Evolutionary conservation across 352 stramenopile species (phyloP), one percentile per base, ranked within the genome.

Genomic region (Globisporangium mamillatum): DNA sequence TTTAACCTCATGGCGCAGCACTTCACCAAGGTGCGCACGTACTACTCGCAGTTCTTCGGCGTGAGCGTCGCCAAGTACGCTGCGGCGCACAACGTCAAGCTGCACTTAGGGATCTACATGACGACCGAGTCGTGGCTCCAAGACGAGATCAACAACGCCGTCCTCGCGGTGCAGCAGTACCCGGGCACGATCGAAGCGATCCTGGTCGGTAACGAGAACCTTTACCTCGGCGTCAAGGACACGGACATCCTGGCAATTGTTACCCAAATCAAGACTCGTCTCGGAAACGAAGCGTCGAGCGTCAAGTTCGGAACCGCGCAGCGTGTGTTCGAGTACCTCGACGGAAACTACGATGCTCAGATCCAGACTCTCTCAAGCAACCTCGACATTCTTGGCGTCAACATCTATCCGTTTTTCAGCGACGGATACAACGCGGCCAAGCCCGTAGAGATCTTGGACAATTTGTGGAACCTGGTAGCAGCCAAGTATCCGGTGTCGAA

Each of bases 171-270:
- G 7, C 22, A 71, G 24, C 60, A 68, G 20, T 70, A 79, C 58
- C 72, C 75, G 6, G 65, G 66, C 32, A 75, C 69, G 1, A 66
- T 79, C 32, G 54, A 75, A 53, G 70, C 70, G 24, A 72, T 81
- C 63, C 53, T 79, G 8, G 64, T 81, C 25, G 72, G 75, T 48
- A 81, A 77, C 34, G 75, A 79, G 54, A 77, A 80, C 67, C 61
- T 82, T 4, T 52, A 66, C 1, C 41, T 62, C 9, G 64, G 63
- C 53, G 70, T 59, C 57, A 65, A 50, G 12, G 38, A 50, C 38
- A 68, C 48, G 64, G 38, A 67, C 61, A 73, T 75, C 29, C 50
- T 73, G 41, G 53, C 36, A 10, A 44, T 44, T 16, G 36, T 44
- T 16, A 44, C 8, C 36, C 36, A 44, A 16, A 44, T 44, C 36